Evolutionary conservation across 331 rosid genomes (phyloP).

Genomic region (Pyracantha coccinea): DNA sequence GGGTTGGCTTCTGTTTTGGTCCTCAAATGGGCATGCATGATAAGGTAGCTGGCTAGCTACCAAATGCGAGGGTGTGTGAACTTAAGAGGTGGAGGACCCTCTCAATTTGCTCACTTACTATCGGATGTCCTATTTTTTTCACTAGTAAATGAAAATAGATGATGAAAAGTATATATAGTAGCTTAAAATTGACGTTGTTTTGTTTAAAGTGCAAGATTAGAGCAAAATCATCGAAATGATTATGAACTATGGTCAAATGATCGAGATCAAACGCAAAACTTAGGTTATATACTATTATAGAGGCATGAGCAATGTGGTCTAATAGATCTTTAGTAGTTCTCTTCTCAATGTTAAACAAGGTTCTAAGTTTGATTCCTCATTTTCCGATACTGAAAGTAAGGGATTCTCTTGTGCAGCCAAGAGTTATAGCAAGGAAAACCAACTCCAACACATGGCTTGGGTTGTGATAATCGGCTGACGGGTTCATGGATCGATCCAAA

Average conservation of each 20-base stretch:
- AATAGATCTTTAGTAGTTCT: too few species aligned
- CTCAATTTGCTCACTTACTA: not conserved
- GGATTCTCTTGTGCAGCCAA: not conserved
- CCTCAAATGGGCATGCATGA: not conserved
- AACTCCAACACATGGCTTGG: not conserved
- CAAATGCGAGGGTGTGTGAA: not conserved
- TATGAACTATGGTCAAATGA: not conserved
- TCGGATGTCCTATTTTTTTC: not conserved
- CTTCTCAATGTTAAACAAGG: not conserved
- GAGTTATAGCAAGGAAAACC: not conserved
- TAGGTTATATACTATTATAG: too few species aligned
- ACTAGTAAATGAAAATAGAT: not conserved
- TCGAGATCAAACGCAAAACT: not conserved
- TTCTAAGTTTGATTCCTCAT: too few species aligned
- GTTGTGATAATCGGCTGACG: not conserved
- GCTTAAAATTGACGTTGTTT: not conserved
- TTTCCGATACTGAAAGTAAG: not conserved
- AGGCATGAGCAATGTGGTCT: not conserved
- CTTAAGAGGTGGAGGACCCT: not conserved
- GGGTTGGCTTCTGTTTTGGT: not conserved
- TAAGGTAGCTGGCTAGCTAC: not conserved
- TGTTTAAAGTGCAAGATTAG: too few species aligned
- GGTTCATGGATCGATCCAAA: not conserved
- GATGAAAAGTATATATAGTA: too few species aligned
- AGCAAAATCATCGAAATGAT: too few species aligned